Evolutionary conservation across 1,284 basidiomycete genomes (phyloP).

Genomic region (Ceratobasidium papillatum): DNA sequence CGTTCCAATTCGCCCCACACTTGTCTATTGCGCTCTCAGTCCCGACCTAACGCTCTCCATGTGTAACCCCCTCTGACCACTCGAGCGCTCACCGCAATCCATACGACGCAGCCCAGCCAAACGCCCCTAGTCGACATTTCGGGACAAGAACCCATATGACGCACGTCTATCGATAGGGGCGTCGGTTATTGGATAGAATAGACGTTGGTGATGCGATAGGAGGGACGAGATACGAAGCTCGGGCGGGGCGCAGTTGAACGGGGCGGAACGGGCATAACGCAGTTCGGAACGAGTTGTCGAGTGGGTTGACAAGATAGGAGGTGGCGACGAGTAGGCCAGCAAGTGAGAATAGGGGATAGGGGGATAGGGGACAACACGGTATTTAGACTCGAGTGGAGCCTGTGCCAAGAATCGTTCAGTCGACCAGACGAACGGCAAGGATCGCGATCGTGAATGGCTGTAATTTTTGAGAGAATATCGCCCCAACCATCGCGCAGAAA

Average conservation of each 20-base stretch:
- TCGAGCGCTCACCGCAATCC: too few species aligned
- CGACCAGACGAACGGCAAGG: neutral
- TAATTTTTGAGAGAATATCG: neutral
- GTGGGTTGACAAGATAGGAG: neutral
- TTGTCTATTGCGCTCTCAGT: too few species aligned
- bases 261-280: neutral
- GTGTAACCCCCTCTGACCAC: too few species aligned
- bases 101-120: neutral
- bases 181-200: neutral
- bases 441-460: neutral
- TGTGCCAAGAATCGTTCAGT: neutral
- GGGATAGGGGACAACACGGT: neutral
- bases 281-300: neutral
- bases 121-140: neutral
- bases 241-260: neutral
- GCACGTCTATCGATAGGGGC: neutral
- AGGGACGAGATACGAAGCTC: neutral
- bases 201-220: neutral
- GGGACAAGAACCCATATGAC: neutral
- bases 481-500: neutral
- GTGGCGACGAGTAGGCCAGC: neutral
- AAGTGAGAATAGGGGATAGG: neutral
- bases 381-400: neutral
- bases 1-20: too few species aligned
- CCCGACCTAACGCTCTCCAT: too few species aligned